These are phyloP conservation scores for Cryptococcus amylolentus DNA, from an alignment of 1,284 basidiomycete species.

Conservation along the genomic window DNA sequence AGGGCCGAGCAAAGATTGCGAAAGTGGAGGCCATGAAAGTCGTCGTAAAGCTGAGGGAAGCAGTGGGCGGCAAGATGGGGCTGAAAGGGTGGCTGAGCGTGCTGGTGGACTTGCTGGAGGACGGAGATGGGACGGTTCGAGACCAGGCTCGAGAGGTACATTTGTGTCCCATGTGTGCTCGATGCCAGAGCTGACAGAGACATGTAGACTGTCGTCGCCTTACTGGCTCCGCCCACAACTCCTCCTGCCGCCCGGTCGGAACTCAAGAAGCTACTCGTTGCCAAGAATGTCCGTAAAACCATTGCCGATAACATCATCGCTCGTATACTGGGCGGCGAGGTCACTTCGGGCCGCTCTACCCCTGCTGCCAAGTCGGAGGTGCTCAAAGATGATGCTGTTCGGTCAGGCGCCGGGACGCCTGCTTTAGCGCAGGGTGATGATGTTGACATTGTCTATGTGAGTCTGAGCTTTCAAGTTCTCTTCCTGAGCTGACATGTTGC, in stretches of 20 bases:
- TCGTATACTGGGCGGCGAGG: constrained; percentile 43
- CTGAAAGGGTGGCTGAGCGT: constrained; percentile 74
- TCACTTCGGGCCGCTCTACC: constrained; percentile 6
- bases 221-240: constrained; percentile 77
- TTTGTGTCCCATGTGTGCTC: too few relatives aligned
- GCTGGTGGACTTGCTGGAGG: constrained; percentile 81
- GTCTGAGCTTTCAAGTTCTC: constrained; percentile 43
- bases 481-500: not conserved
- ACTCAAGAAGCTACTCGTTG: constrained; percentile 84
- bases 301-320: constrained; percentile 57
- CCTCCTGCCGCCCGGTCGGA: constrained; percentile 83
- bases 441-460: constrained; percentile 67
- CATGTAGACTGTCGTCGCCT: constrained; percentile 65
- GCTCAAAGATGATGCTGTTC: constrained; percentile 1
- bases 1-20: constrained; percentile 71
- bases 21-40: constrained; percentile 49
- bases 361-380: constrained; percentile 3
- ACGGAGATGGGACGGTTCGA: constrained; percentile 84
- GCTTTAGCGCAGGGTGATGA: constrained; percentile 49
- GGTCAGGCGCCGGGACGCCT: constrained; percentile 33
- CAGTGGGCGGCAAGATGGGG: constrained; percentile 73
- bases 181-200: not conserved
- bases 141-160: constrained; percentile 64
- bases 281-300: constrained; percentile 77
- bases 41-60: constrained; percentile 59